phyloP scores from a whole-genome alignment of 768 basidiomycete species.

The Clitopilus passeckerianus region DNA sequence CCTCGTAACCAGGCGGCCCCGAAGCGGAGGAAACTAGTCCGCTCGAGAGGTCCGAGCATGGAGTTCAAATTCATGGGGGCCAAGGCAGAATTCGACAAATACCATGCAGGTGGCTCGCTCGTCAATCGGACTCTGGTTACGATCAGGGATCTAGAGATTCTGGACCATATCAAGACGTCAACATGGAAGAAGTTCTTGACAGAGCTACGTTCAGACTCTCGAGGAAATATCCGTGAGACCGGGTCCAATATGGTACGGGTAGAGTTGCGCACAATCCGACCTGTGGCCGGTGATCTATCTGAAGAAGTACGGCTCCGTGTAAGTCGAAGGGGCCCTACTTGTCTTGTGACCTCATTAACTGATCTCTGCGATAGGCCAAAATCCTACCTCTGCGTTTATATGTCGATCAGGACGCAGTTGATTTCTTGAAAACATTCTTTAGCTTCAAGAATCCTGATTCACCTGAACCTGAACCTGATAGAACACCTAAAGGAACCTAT shows the following conservation, averaged over 20 bases:
- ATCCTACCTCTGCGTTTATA: conserved; percentile 86
- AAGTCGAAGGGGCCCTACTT: conserved; percentile 22
- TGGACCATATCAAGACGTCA: conserved; percentile 97
- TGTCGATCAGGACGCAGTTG: conserved; percentile 97
- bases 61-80: conserved; percentile 74
- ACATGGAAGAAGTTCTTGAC: conserved; percentile 99
- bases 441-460: conserved; percentile 71
- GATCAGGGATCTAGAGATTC: conserved; percentile 75
- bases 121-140: conserved; percentile 66
- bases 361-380: conserved; percentile 56
- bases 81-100: conserved; percentile 64
- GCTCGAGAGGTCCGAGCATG: conserved; percentile 77
- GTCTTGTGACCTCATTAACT: neutral
- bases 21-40: conserved; percentile 37
- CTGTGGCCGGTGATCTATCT: conserved; percentile 58
- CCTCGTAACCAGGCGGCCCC: conserved; percentile 25
- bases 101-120: conserved; percentile 44
- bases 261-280: conserved; percentile 71
- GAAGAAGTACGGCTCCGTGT: conserved; percentile 81
- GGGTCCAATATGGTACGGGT: conserved; percentile 92
- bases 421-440: conserved; percentile 96
- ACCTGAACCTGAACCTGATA: conserved; percentile 19
- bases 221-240: conserved; percentile 86
- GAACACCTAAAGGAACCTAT: conserved; percentile 52
- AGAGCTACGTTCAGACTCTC: conserved; percentile 74